Conservation (phyloP, 306 rosid species). For the Carpinus viminea region DNA sequence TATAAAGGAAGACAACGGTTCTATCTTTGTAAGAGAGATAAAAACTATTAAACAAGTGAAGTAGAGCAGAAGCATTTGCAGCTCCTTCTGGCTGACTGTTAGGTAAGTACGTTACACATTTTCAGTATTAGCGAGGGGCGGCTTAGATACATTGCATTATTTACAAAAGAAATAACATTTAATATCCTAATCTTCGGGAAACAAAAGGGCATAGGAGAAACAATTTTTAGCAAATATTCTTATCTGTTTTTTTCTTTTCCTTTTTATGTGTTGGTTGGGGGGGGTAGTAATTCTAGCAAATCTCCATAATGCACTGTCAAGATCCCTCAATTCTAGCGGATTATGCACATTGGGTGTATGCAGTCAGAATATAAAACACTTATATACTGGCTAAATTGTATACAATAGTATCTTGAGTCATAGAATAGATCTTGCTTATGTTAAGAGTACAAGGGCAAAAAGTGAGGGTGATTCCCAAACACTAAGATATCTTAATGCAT, state of each 20-base stretch:
- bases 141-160: neutral
- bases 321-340: neutral
- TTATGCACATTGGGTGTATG: neutral
- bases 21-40: neutral
- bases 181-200: neutral
- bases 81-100: neutral
- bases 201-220: neutral
- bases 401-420: too few species aligned
- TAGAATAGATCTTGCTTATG: neutral
- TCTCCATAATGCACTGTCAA: neutral
- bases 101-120: neutral
- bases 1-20: neutral
- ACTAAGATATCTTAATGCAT: neutral
- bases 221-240: neutral
- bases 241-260: neutral
- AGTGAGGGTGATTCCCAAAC: too few species aligned
- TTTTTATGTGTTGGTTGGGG: neutral
- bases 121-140: neutral
- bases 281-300: neutral
- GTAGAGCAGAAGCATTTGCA: neutral
- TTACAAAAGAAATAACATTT: neutral
- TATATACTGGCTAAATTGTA: neutral
- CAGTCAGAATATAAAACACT: constrained; percentile 2
- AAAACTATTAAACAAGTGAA: neutral
- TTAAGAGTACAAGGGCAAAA: too few species aligned